Base-by-base conservation (phyloP, 768 basidiomycete genomes). In the Suillus fuscotomentosus region DNA sequence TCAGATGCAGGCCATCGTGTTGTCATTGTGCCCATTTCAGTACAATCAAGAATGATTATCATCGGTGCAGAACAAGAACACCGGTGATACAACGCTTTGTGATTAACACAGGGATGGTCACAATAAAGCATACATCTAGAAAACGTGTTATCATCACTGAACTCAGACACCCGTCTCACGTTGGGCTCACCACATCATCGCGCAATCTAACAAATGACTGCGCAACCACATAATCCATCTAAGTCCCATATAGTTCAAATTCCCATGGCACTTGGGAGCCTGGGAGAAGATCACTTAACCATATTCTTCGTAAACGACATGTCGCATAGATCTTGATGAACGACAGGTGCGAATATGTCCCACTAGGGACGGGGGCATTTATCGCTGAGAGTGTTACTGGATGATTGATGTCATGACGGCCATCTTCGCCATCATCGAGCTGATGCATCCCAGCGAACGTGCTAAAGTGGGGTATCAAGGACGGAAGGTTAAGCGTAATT, bases 281-380 rank as follows among this genome's bases (percentile, higher is more conserved):
- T 62, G 83, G 82, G 10, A 82, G 82, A 54, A 74, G 76, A 67
- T 89, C 84, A 67, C 83, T 85, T 73, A 92, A 85, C 91, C 92
- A 94, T 36, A 94, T 85, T 71, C 92, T 80, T 66, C 89, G 80
- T 68, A 94, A 75, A 43, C 91, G 84, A 76, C 92, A 94, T 43
- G 84, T 91, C 24, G 91, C 90, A 72, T 92, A 89, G 53, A 94
- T 83, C 72, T 88, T 89, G 68, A 93, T 79, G 69, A 86, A 90
- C n/a, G 86, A 82, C 54, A 89, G 80, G 78, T 90, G 85, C 0
- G 88, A 85, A 71, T 86, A 90, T 55, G 76, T 76, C 56, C 85
- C 85, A 65, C 76, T 78, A 24, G 91, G 90, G 48, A 70, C 73
- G 67, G 68, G 60, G 60, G 67, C 63, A 65, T 68, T 42, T 55